Evolutionary conservation across 1,284 basidiomycete genomes (phyloP), one percentile per base, ranked within the genome.

Genomic region (Golubevia sp.): DNA sequence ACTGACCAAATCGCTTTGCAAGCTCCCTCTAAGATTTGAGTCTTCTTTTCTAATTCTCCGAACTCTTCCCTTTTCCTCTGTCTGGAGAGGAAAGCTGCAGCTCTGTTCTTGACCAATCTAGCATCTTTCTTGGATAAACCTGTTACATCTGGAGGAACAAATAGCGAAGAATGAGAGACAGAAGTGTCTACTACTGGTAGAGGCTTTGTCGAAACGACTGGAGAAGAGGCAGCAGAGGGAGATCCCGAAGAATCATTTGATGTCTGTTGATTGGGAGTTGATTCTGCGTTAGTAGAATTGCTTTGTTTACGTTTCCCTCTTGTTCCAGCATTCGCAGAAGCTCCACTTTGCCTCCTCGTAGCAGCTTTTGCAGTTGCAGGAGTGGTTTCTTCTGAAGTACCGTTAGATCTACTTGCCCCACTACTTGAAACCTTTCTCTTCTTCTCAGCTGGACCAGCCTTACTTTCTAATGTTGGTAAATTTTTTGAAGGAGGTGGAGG

Each of bases 41-140:
- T 88, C 86, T 87, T 93, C 91, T 90, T 85, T 87, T 94, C 92
- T 90, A 94, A 92, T 79, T 85, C 87, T 85, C 94, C 92, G 77
- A 93, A 94, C 85, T 94, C 92, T 85, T 94, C 92, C 65, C 92
- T 89, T 85, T 94, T 94, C 76, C 92, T 88, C 85, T 94, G 92
- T 78, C 92, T 87, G 83, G 90, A 91, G 74, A 94, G 89, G 86
- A 94, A 94, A 60, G 92, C 92, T 7, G 92, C 92, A 13, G 92
- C 92, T 61, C 92, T 88, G 86, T 94, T 94, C 87, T 94, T 94
- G 64, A 94, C 91, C 15, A 94, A 88, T 60, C 92, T 89, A 58
- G 93, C 92, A 85, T 94, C 92, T 63, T 92, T 90, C 85, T 94
- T 94, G 86, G 88, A 90, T 64, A 94, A 88, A 56, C 92, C 93